Percentiles rank a stretch among this genome's conserved stretches.
These are phyloP conservation scores for Mycena belliarum DNA, from an alignment of 768 basidiomycete genomes.

Conservation along the genomic window DNA sequence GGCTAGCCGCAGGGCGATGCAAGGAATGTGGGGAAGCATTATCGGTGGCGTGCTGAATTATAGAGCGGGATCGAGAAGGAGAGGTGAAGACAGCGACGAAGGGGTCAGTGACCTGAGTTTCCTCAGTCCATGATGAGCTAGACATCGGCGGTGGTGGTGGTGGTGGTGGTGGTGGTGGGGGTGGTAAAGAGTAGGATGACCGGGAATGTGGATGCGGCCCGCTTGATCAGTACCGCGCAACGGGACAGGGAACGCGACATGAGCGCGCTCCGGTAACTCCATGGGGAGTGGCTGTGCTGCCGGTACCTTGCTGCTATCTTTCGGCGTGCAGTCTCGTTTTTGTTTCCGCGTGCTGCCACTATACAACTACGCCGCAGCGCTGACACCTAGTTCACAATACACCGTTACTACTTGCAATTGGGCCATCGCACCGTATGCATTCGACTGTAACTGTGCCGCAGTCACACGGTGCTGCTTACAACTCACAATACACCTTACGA, in stretches of 20 bases:
- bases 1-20: not conserved
- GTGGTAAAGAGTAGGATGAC: not conserved
- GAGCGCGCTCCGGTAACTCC: too few relatives aligned
- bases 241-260: slow-evolving; percentile 1
- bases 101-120: slow-evolving; percentile 18
- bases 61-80: slow-evolving; percentile 11
- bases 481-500: slow-evolving; percentile 8
- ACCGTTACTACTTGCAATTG: too few relatives aligned
- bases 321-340: too few relatives aligned
- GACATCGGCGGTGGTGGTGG: slow-evolving; percentile 15
- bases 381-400: too few relatives aligned
- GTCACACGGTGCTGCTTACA: too few relatives aligned
- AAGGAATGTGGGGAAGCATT: slow-evolving; percentile 12
- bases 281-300: too few relatives aligned
- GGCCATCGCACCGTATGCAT: not conserved
- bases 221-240: too few relatives aligned
- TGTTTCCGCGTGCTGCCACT: too few relatives aligned
- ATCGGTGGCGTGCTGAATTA: slow-evolving; percentile 9
- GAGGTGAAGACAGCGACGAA: slow-evolving; percentile 21
- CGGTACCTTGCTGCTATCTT: too few relatives aligned
- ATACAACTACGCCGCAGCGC: too few relatives aligned
- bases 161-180: slow-evolving; percentile 1
- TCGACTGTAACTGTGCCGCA: slow-evolving; percentile 6
- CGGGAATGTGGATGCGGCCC: too few relatives aligned
- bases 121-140: slow-evolving; percentile 12